Conservation (phyloP, 2,329 filamentous ascomycete genomes). For the Cercospora zeae-maydis region DNA sequence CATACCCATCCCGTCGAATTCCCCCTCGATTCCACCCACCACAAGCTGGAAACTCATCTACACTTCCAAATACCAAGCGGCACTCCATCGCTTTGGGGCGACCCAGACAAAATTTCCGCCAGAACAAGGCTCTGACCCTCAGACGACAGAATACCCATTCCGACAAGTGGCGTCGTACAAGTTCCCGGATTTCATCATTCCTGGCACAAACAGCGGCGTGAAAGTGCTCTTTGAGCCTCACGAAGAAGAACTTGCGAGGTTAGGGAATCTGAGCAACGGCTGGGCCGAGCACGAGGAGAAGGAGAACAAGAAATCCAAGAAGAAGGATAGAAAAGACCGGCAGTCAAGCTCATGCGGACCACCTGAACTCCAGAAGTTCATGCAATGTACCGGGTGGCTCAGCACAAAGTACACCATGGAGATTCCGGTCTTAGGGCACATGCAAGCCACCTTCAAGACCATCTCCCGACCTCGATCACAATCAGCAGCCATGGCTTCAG, state of each 20-base stretch:
- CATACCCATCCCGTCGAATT: not conserved
- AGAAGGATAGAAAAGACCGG: not conserved
- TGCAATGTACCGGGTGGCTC: conserved; percentile 15
- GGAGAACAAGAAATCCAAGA: not conserved
- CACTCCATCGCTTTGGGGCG: conserved; percentile 8
- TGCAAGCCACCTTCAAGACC: conserved; percentile 7
- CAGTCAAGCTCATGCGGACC: not conserved
- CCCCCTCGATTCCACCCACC: conserved; percentile 11
- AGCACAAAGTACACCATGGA: conserved; percentile 15
- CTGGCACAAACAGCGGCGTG: conserved; percentile 7
- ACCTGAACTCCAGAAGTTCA: conserved; percentile 10
- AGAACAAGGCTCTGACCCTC: not conserved
- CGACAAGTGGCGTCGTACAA: conserved; percentile 13
- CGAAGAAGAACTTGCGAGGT: conserved; percentile 13
- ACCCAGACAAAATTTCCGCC: not conserved
- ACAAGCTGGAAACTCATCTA: conserved; percentile 15
- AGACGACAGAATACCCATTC: conserved; percentile 14
- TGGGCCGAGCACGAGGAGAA: not conserved
- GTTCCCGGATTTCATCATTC: conserved; percentile 14
- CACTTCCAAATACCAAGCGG: conserved; percentile 12
- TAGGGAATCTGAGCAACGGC: not conserved
- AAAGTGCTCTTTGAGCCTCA: conserved; percentile 14
- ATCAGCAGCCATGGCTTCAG: not conserved
- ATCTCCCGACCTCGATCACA: not conserved
- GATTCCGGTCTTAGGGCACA: conserved; percentile 10